Base-by-base conservation (phyloP, 495 filamentous ascomycete genomes). In the Antarctomyces pellizariae region DNA sequence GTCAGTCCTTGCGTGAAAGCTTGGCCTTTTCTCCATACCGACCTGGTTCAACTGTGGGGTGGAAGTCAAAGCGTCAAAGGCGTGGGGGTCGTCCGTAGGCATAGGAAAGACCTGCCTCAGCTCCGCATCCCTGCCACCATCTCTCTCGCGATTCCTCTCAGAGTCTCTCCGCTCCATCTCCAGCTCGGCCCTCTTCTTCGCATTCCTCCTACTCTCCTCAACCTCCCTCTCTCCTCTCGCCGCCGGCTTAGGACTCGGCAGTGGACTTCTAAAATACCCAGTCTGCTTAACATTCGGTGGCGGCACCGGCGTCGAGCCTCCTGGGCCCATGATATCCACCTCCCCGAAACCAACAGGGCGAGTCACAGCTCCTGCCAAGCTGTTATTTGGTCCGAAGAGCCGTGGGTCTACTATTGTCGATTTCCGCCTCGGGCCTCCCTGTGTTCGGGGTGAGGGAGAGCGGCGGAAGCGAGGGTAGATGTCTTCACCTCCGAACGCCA, bases 11-110 rank as follows among this genome's bases (percentile, higher is more conserved):
- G 28, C 24, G 9, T 3, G 24, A 13, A 13, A 26, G n/a, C 21
- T 23, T 12, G 21, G 21, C 13, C 13, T 9, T 23, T 23, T 9
- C 21, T 26, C 25, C 15, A 17, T n/a, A 26, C 10, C n/a, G 14
- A 13, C 3, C 48, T 31, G 51, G 59, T 28, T 71, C 68, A 36
- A 64, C 71, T 21, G 52, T 58, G 16, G 50, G 49, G 3, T 62
- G 63, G 38, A 75, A 71, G 7, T 55, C 55, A n/a, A 48, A 32
- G 51, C 59, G 28, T 71, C 68, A 36, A 64, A 72, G 21, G 52
- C 57, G 16, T 49, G 49, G 3, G 63, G 63, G 38, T 76, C 71
- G 7, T 55, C 55, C 12, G 66, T 74, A 14, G 68, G 56, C 19
- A 71, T 38, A 5, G 72, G 66, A 33, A 46, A 52, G 10, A 50